phyloP scores from a whole-genome alignment of 2,329 filamentous ascomycete genomes.

The Aspergillus sp. region DNA sequence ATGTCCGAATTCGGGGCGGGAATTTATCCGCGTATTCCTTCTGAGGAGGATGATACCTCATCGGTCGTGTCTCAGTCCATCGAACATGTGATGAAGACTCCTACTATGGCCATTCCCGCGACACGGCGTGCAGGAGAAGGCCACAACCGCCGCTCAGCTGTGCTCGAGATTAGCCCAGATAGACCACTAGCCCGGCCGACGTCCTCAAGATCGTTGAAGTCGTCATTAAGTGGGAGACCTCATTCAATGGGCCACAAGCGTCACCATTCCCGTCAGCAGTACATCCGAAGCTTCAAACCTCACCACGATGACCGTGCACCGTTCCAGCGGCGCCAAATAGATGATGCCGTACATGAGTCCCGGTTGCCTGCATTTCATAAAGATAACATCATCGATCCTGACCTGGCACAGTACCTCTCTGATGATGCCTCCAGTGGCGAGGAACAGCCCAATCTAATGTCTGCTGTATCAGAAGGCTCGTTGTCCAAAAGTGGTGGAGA shows the following conservation, averaged over 20 bases:
- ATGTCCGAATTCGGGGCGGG: conserved; percentile 60
- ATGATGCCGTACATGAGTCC: conserved; percentile 66
- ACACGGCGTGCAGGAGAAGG: conserved; percentile 70
- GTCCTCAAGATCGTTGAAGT: conserved; percentile 85
- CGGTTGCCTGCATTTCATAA: conserved; percentile 91
- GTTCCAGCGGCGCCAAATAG: conserved; percentile 73
- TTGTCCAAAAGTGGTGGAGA: conserved; percentile 67
- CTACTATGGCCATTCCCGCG: conserved; percentile 67
- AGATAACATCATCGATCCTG: conserved; percentile 97
- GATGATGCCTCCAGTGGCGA: conserved; percentile 91
- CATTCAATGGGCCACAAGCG: conserved; percentile 81
- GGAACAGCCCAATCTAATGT: conserved; percentile 84
- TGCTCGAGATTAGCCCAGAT: conserved; percentile 85
- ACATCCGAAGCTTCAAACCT: conserved; percentile 73
- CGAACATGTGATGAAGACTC: conserved; percentile 52
- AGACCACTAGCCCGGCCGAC: conserved; percentile 81
- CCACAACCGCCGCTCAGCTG: conserved; percentile 78
- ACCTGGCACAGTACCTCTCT: conserved; percentile 92
- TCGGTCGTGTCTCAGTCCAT: conserved; percentile 51
- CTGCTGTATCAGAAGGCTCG: conserved; percentile 67
- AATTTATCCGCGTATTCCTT: conserved; percentile 45
- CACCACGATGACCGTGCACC: conserved; percentile 79
- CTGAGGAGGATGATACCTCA: conserved; percentile 49
- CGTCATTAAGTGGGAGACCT: conserved; percentile 67
- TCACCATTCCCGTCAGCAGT: conserved; percentile 84